A percentile compares a stretch with the other conserved stretches of the same genome.
Conservation (phyloP, 345 rosid species). For the Salix arbutifolia region DNA sequence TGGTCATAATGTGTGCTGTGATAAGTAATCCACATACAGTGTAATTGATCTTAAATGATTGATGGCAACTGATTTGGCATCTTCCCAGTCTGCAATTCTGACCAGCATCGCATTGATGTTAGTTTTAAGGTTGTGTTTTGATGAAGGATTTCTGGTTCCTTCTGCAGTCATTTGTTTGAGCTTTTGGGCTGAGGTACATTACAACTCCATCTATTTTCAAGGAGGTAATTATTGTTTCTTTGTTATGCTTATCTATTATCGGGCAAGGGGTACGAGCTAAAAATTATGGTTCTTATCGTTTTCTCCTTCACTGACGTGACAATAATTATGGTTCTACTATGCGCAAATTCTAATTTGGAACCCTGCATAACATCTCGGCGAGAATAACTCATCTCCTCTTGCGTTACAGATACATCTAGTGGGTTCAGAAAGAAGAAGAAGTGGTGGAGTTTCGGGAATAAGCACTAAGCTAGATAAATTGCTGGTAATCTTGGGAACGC, state of each 20-base stretch:
- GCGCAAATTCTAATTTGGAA: neutral
- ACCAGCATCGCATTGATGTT: neutral
- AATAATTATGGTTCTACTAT: neutral
- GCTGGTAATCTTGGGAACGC: neutral
- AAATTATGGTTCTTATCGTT: neutral
- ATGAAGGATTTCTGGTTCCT: conserved; percentile 6
- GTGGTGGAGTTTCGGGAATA: conserved; percentile 76
- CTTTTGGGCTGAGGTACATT: conserved; percentile 99
- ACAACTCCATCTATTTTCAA: conserved; percentile 79
- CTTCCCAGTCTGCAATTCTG: neutral
- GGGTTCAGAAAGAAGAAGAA: conserved; percentile 55
- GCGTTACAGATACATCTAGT: conserved; percentile 38
- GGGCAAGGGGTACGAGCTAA: neutral
- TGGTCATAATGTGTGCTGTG: neutral
- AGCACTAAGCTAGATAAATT: conserved; percentile 14
- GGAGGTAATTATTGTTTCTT: conserved; percentile 37
- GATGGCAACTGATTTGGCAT: neutral
- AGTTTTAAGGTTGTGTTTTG: neutral
- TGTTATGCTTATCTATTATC: neutral
- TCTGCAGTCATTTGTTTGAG: conserved; percentile 74
- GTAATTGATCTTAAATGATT: neutral
- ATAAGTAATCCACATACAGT: neutral
- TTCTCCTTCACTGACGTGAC: neutral
- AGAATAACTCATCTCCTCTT: conserved; percentile 3
- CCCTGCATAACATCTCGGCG: neutral